Evolutionary conservation across 1,284 basidiomycete genomes (phyloP), one percentile per base, ranked within the genome.

Genomic region (Mrakiaceae sp.): DNA sequence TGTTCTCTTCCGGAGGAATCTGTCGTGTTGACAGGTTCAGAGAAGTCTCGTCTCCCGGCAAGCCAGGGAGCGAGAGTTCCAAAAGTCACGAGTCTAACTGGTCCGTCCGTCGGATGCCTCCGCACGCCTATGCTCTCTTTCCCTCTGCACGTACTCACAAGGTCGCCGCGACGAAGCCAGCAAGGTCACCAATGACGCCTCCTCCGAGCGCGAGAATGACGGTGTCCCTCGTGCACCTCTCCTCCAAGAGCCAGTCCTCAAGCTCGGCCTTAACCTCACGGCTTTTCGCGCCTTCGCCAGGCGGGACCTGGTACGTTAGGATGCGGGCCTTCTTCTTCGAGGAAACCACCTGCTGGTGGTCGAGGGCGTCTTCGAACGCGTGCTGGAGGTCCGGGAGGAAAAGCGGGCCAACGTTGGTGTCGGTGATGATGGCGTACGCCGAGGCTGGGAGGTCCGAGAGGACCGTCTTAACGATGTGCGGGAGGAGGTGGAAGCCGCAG

Each of bases 121-220:
- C 27, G 27, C 27, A 27, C 27, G 27, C 27, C 27, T 27, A 27
- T 27, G 27, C 27, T 27, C 27, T 27, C 27, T 27, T 27, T 27
- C 27, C 27, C 27, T 27, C 27, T 27, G 27, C 27, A 27, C 27
- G 58, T 2, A 82, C 88, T 78, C 72, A 92, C 90, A 97, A 96
- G n/a, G 95, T 98, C 3, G 96, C 91, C 43, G 95, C 89, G 60
- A 97, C 93, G 72, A 97, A 98, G 52, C 95, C 95, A 66, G 92
- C 86, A 16, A 98, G 81, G 78, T 98, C 95, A 40, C 91, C 96
- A 69, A 98, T 91, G 67, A 98, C 95, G 61, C 95, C 95, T 50
- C 95, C 95, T 40, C 95, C 95, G 46, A 98, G 82, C 0, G 95
- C 95, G 61, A 98, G 79, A 66, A 98, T 81, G 69, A 98, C 90